These are phyloP conservation scores for Coriolopsis trogii DNA, from an alignment of 1,284 basidiomycete species.

Conservation along the genomic window DNA sequence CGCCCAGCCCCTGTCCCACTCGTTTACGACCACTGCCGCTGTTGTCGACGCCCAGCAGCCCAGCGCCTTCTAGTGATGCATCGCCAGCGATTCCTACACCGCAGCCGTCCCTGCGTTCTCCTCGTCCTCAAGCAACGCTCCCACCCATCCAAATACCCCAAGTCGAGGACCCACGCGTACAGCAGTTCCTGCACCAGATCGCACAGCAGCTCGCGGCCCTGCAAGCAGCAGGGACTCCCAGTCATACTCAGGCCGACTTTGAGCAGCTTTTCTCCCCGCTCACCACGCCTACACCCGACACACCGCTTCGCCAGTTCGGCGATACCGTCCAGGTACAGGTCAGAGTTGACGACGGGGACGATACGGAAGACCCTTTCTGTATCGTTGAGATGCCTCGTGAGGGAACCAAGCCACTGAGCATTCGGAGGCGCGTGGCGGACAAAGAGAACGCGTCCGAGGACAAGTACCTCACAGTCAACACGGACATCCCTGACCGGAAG, in stretches of 20 bases:
- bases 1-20: slow-evolving; percentile 21
- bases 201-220: slow-evolving; percentile 79
- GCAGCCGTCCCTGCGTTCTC: slow-evolving; percentile 34
- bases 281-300: slow-evolving; percentile 13
- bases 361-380: slow-evolving; percentile 14
- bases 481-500: slow-evolving; percentile 35
- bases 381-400: slow-evolving; percentile 14
- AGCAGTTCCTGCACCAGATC: slow-evolving; percentile 81
- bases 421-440: slow-evolving; percentile 31
- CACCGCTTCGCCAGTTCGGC: slow-evolving; percentile 20
- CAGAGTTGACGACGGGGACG: slow-evolving; percentile 5
- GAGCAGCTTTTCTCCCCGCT: slow-evolving; percentile 22
- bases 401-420: slow-evolving; percentile 33
- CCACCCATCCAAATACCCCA: slow-evolving; percentile 42
- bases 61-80: slow-evolving; percentile 18
- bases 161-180: slow-evolving; percentile 70
- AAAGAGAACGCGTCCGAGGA: slow-evolving; percentile 34
- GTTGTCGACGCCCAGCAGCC: slow-evolving; percentile 19
- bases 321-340: slow-evolving; percentile 12
- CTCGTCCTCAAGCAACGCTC: slow-evolving; percentile 35
- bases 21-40: slow-evolving; percentile 24
- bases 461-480: slow-evolving; percentile 28
- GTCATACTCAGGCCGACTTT: slow-evolving; percentile 7
- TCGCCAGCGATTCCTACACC: slow-evolving; percentile 30
- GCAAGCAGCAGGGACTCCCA: slow-evolving; percentile 43